Conservation (phyloP, 805 yeast species). For the Barnettozyma botsteinii region DNA sequence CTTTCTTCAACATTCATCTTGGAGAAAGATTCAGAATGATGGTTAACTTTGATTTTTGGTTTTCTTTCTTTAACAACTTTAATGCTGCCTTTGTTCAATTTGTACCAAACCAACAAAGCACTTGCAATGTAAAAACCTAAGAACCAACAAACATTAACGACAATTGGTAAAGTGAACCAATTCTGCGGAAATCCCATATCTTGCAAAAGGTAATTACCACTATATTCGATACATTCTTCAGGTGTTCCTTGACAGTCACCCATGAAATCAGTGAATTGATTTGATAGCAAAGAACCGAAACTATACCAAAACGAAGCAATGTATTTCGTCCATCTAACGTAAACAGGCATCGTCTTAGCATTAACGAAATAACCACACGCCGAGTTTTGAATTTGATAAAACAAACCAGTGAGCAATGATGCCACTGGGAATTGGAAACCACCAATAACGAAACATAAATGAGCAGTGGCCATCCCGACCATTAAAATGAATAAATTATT, state of each 20-base stretch:
- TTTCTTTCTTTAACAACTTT: conserved; percentile 19
- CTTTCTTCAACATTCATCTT: background rate
- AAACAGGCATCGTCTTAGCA: conserved; percentile 67
- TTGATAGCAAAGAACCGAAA: conserved; percentile 59
- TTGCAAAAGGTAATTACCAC: conserved; percentile 49
- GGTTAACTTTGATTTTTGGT: background rate
- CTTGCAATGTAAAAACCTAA: conserved; percentile 50
- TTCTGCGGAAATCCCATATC: conserved; percentile 54
- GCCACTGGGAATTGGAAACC: conserved; percentile 17
- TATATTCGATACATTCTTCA: conserved; percentile 41
- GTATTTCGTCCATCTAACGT: conserved; percentile 78
- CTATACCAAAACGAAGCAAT: conserved; percentile 70
- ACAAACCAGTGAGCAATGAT: conserved; percentile 16
- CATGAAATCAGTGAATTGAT: conserved; percentile 52
- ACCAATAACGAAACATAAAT: conserved; percentile 27
- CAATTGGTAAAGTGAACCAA: conserved; percentile 65
- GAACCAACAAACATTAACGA: conserved; percentile 52
- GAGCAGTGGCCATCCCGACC: conserved; percentile 50
- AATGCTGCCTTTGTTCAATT: conserved; percentile 29
- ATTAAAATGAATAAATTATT: conserved; percentile 51
- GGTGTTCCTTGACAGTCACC: conserved; percentile 55
- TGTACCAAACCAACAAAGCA: conserved; percentile 36
- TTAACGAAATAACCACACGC: conserved; percentile 80
- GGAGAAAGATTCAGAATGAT: background rate
- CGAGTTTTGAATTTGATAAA: conserved; percentile 50